Evolutionary conservation across 768 basidiomycete species (phyloP).

Genomic region (Phlebiopsis gigantea): DNA sequence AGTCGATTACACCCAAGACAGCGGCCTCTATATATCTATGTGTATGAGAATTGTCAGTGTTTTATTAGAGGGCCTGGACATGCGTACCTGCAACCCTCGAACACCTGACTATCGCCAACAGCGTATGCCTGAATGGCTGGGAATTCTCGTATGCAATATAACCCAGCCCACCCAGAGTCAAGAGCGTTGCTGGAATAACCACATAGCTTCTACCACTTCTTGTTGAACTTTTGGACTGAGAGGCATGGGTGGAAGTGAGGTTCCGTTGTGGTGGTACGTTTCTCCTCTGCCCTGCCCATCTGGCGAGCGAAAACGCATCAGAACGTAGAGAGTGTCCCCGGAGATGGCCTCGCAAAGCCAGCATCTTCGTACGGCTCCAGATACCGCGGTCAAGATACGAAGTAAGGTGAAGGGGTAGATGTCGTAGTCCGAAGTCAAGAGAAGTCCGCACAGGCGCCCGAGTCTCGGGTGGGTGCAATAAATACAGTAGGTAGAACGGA

Average conservation of each 20-base stretch:
- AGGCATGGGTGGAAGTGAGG: neutral
- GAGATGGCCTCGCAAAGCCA: neutral
- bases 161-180: conserved; percentile 28
- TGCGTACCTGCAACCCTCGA: conserved; percentile 66
- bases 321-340: neutral
- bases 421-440: conserved; percentile 5
- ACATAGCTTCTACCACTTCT: conserved; percentile 9
- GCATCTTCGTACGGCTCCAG: neutral
- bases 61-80: conserved; percentile 18
- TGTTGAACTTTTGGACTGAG: neutral
- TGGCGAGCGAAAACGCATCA: neutral
- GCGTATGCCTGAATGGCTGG: conserved; percentile 69
- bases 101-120: conserved; percentile 73
- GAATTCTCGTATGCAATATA: conserved; percentile 58
- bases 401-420: neutral
- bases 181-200: conserved; percentile 13
- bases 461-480: neutral
- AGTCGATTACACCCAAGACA: conserved; percentile 59
- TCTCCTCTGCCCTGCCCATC: neutral
- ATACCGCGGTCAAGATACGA: neutral
- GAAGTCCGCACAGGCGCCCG: neutral
- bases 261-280: neutral
- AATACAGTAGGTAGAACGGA: neutral
- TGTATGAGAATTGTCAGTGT: neutral
- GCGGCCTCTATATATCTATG: conserved; percentile 47